Percentiles rank a stretch among this genome's conserved stretches.
These are phyloP conservation scores for Fusarium hostae DNA, from an alignment of 2,329 filamentous ascomycete genomes.

Conservation along the genomic window DNA sequence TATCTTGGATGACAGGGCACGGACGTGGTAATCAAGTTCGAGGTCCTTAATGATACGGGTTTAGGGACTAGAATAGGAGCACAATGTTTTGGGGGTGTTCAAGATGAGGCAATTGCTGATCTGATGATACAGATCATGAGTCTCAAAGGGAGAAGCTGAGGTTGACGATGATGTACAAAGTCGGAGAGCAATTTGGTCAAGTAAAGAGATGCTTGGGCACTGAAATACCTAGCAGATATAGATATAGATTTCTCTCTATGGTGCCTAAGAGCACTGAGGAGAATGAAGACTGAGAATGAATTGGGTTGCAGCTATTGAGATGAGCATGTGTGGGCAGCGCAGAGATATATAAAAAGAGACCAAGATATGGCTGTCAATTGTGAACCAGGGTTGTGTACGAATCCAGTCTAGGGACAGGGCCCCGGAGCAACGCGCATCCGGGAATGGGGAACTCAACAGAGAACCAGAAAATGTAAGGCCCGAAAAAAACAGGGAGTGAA, in stretches of 20 bases:
- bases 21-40: conserved; percentile 3
- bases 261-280: conserved; percentile 29
- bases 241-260: conserved; percentile 6
- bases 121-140: conserved; percentile 17
- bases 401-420: conserved; percentile 16
- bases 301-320: conserved; percentile 5
- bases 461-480: conserved; percentile 15
- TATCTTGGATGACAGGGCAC: conserved; percentile 19
- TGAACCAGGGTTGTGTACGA: conserved; percentile 14
- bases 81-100: conserved; percentile 1
- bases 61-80: not conserved
- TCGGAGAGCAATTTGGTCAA: not conserved
- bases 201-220: conserved; percentile 5
- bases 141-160: not conserved
- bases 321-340: conserved; percentile 9
- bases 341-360: conserved; percentile 8
- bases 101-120: conserved; percentile 31
- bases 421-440: conserved; percentile 31
- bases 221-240: conserved; percentile 1
- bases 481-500: conserved; percentile 31
- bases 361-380: not conserved
- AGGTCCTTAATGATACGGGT: conserved; percentile 9
- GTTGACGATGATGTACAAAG: not conserved
- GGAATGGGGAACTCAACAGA: conserved; percentile 3
- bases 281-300: not conserved